Conservation (phyloP, 768 basidiomycete genomes). For the Pulveroboletus frians region DNA sequence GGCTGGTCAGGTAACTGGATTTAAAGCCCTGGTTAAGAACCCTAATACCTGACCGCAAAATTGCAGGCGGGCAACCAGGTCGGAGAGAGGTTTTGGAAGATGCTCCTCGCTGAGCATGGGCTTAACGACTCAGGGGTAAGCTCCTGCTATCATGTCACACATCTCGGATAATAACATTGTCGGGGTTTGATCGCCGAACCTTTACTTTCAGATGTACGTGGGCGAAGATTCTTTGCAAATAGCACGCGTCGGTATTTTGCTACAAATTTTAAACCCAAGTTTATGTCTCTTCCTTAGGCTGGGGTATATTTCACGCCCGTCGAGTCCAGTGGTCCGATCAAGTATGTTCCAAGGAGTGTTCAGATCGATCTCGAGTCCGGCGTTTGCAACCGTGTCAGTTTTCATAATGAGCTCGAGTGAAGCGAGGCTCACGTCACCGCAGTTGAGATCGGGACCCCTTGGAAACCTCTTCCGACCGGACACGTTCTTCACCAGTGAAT, state of each 20-base stretch:
- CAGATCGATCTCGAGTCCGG: conserved; percentile 89
- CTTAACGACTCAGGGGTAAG: conserved; percentile 64
- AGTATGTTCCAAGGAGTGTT: conserved; percentile 87
- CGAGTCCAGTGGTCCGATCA: conserved; percentile 43
- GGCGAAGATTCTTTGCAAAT: conserved; percentile 74
- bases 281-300: conserved; percentile 39
- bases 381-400: conserved; percentile 70
- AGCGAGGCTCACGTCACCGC: conserved; percentile 4
- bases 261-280: neutral
- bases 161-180: conserved; percentile 13
- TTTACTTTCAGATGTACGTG: conserved; percentile 48
- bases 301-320: conserved; percentile 82
- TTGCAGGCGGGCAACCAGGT: conserved; percentile 68
- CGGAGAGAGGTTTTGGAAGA: conserved; percentile 85
- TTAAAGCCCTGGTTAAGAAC: neutral
- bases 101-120: conserved; percentile 83
- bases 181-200: conserved; percentile 7
- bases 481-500: conserved; percentile 64
- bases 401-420: neutral
- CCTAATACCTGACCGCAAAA: conserved; percentile 19
- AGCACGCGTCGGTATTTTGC: conserved; percentile 49
- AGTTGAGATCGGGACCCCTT: conserved; percentile 65
- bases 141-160: conserved; percentile 3
- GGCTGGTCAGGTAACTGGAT: conserved; percentile 61
- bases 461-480: conserved; percentile 84